Evolutionary conservation across 306 rosid genomes (phyloP).

Genomic region (Lablab purpureus): DNA sequence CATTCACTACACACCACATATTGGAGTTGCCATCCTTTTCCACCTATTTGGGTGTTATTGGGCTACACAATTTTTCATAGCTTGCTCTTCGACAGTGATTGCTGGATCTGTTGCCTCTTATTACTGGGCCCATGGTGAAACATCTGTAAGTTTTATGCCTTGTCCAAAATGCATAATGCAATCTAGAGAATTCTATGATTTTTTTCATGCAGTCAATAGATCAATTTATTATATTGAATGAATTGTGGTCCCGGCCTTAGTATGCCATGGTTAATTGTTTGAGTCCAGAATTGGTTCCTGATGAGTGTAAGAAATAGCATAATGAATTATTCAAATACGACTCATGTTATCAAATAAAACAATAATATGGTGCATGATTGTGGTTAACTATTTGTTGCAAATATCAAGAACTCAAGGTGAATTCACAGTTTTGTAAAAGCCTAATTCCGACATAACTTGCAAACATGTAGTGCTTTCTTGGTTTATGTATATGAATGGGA

Average conservation of each 20-base stretch:
- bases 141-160: constrained; percentile 74
- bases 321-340: constrained; percentile 20
- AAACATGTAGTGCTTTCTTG: constrained; percentile 21
- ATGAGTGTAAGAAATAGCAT: constrained; percentile 9
- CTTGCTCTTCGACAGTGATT: constrained; percentile 88
- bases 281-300: constrained; percentile 26
- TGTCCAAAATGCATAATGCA: constrained; percentile 30
- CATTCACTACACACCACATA: constrained; percentile 89
- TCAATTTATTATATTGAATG: constrained; percentile 24
- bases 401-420: constrained; percentile 23
- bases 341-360: constrained; percentile 4
- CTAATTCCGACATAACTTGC: constrained; percentile 12
- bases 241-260: constrained; percentile 2
- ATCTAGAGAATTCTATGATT: neutral
- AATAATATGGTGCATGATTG: constrained; percentile 17
- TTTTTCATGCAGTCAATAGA: constrained; percentile 29
- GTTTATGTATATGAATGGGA: constrained; percentile 21
- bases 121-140: constrained; percentile 90
- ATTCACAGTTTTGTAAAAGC: constrained; percentile 7
- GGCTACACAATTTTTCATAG: constrained; percentile 91
- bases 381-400: constrained; percentile 6
- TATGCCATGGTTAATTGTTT: constrained; percentile 20
- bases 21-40: constrained; percentile 86
- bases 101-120: constrained; percentile 97
- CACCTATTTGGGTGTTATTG: constrained; percentile 96